phyloP scores from a whole-genome alignment of 495 filamentous ascomycete genomes.

The Penicillium antarcticum region DNA sequence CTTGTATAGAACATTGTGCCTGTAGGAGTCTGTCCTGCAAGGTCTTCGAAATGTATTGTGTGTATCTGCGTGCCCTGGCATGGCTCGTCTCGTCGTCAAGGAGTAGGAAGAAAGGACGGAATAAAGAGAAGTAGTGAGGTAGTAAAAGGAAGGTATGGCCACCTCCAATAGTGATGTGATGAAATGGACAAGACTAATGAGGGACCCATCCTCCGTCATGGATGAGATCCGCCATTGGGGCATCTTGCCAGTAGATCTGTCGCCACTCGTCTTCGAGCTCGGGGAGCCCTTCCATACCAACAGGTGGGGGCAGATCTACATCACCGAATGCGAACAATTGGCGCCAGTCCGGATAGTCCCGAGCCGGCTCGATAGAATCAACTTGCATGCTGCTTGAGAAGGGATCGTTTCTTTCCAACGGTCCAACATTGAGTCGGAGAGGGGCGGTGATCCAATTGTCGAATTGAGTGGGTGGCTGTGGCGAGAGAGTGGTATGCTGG shows the following conservation, averaged over 20 bases:
- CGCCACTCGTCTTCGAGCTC: constrained; percentile 49
- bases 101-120: neutral
- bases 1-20: constrained; percentile 4
- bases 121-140: neutral
- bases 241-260: constrained; percentile 48
- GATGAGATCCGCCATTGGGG: constrained; percentile 42
- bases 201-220: constrained; percentile 43
- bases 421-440: constrained; percentile 27
- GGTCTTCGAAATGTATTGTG: neutral
- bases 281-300: constrained; percentile 37
- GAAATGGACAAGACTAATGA: constrained; percentile 11
- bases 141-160: neutral
- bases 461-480: constrained; percentile 29
- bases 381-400: constrained; percentile 26
- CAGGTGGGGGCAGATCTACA: constrained; percentile 37
- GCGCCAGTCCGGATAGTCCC: constrained; percentile 44
- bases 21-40: constrained; percentile 2
- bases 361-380: constrained; percentile 32
- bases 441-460: constrained; percentile 40
- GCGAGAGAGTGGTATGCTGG: constrained; percentile 23
- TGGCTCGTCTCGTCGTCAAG: constrained; percentile 27
- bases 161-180: neutral
- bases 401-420: constrained; percentile 23
- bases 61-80: constrained; percentile 15
- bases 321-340: constrained; percentile 46